Evolutionary conservation across 2,329 filamentous ascomycete genomes (phyloP), one percentile per base, ranked within the genome.

Genomic region (Botrytis cinerea): DNA sequence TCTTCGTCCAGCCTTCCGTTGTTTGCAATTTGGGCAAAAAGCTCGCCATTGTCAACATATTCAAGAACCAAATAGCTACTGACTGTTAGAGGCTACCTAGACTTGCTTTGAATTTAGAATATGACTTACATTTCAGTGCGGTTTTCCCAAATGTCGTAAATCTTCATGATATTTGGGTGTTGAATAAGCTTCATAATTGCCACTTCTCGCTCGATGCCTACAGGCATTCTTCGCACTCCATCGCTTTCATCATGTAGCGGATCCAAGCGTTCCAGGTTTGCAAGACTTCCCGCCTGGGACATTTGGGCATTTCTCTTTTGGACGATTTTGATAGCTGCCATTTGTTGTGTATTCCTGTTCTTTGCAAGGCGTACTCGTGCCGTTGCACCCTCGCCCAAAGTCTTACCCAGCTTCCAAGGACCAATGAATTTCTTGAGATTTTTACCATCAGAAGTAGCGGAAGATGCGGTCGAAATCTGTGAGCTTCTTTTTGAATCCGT

Each of bases 111-210:
- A 51, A 12, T 63, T 46, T 8, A 16, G 6, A 43, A 45, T 14
- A 38, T 32, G 32, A 84, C 93, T 85, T 86, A 98, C 93, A 99
- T 91, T 82, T 99, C 95, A 73, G 94, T 93, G 35, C 93, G 89
- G 81, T 98, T 98, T 84, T 99, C 96, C 95, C 95, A 99, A 45
- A 99, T 95, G 83, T 99, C 96, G 81, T 95, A 96, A 16, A 99
- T 85, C 77, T 93, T 93, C 82, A 98, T 95, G 79, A 98, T 95
- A 81, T 98, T 96, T 9, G 92, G 93, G 83, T 99, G 96, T 79
- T 97, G 92, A 75, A 98, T 93, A 73, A 98, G 87, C 84, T 98
- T 98, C 88, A 99, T 94, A 78, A 99, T 97, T 46, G 95, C 94
- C 59, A 99, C 95, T 81, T 99, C 96, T 72, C 96, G 89, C 83